Evolutionary conservation across 2,329 filamentous ascomycete genomes (phyloP).

Genomic region (Talaromyces sp.): DNA sequence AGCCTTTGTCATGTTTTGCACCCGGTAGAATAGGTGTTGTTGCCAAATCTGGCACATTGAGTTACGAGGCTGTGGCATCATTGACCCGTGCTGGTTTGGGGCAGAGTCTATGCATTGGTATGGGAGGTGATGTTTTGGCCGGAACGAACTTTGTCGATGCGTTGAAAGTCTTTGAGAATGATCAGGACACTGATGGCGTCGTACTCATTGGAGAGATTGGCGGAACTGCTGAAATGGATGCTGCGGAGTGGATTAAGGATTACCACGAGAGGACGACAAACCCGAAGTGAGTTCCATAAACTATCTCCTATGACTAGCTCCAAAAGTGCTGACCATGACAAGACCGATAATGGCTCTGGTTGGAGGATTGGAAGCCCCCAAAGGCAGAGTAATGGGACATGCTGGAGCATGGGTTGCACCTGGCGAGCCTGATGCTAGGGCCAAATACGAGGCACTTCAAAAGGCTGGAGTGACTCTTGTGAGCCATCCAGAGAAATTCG

Average conservation of each 20-base stretch:
- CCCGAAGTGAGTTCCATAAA: constrained; percentile 58
- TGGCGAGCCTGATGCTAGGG: constrained; percentile 62
- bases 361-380: constrained; percentile 63
- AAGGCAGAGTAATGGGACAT: constrained; percentile 72
- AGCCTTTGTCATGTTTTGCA: constrained; percentile 70
- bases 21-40: constrained; percentile 71
- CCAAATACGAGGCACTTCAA: constrained; percentile 68
- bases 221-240: constrained; percentile 67
- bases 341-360: constrained; percentile 72
- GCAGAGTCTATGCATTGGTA: constrained; percentile 73
- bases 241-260: constrained; percentile 69
- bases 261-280: constrained; percentile 58
- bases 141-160: constrained; percentile 74
- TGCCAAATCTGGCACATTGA: constrained; percentile 77
- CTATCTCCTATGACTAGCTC: neutral
- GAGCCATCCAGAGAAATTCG: constrained; percentile 74
- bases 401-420: constrained; percentile 70
- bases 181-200: constrained; percentile 68
- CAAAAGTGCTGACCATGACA: neutral
- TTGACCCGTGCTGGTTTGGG: constrained; percentile 72
- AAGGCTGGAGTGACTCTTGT: constrained; percentile 68
- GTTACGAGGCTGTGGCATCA: constrained; percentile 75
- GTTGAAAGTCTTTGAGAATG: constrained; percentile 63
- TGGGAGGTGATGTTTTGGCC: constrained; percentile 72
- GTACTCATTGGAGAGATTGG: constrained; percentile 72